Evolutionary conservation across 2,329 filamentous ascomycete species (phyloP).

Genomic region (Fusarium ramigenum): DNA sequence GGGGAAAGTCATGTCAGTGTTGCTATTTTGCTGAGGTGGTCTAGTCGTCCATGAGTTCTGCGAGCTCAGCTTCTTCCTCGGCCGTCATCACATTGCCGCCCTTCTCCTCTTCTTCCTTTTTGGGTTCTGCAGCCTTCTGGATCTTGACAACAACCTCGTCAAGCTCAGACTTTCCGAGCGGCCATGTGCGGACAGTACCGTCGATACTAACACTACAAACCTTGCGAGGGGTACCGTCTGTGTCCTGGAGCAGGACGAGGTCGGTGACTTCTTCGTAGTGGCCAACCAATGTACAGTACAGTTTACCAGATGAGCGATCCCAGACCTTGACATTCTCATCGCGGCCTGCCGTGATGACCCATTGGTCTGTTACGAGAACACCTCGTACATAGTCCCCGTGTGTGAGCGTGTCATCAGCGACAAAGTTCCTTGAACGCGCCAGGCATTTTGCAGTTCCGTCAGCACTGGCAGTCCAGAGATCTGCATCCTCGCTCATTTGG

Average conservation of each 20-base stretch:
- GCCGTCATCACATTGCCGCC: conserved; percentile 72
- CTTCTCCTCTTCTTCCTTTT: conserved; percentile 58
- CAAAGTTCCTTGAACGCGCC: conserved; percentile 73
- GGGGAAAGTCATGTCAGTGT: not conserved
- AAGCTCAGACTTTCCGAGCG: conserved; percentile 69
- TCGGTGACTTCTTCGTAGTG: conserved; percentile 96
- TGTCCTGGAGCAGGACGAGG: conserved; percentile 67
- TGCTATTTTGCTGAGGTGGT: not conserved
- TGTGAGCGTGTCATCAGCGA: conserved; percentile 73
- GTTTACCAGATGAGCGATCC: conserved; percentile 77
- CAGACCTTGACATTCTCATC: conserved; percentile 94
- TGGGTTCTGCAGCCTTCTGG: conserved; percentile 58
- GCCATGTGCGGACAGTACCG: conserved; percentile 87
- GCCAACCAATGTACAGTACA: conserved; percentile 79
- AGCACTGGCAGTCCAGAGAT: conserved; percentile 92
- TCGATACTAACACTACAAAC: conserved; percentile 90
- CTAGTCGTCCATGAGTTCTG: conserved; percentile 84
- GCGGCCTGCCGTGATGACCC: conserved; percentile 87
- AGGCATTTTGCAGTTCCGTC: conserved; percentile 90
- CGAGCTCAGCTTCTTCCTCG: conserved; percentile 93
- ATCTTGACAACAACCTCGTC: conserved; percentile 59
- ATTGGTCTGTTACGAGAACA: conserved; percentile 77
- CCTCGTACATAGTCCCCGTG: conserved; percentile 94
- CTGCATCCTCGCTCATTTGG: conserved; percentile 65
- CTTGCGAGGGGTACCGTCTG: conserved; percentile 50